Evolutionary conservation across 352 stramenopile species (phyloP).

Genomic region (Phytophthora macrochlamydospora): DNA sequence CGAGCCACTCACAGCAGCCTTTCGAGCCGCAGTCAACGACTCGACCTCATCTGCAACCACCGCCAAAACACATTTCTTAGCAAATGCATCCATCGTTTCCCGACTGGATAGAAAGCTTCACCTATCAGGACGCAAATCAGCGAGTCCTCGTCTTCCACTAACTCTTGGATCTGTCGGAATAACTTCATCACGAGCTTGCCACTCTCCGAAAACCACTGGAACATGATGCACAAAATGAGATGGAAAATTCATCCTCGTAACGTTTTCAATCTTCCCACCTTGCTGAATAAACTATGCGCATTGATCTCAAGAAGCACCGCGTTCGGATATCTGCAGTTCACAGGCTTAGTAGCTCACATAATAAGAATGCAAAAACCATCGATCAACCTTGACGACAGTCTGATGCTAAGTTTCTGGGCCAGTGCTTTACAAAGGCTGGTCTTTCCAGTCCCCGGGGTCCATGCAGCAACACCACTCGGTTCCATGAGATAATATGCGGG

Average conservation of each 20-base stretch:
- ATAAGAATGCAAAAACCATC: background rate
- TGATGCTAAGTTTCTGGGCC: slow-evolving; percentile 93
- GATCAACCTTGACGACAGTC: slow-evolving; percentile 66
- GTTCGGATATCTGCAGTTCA: slow-evolving; percentile 50
- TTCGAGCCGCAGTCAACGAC: slow-evolving; percentile 86
- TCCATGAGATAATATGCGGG: slow-evolving; percentile 90
- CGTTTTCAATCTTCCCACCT: slow-evolving; percentile 29
- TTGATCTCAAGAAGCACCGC: slow-evolving; percentile 92
- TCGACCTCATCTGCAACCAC: slow-evolving; percentile 89
- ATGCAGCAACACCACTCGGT: slow-evolving; percentile 92
- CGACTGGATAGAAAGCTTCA: slow-evolving; percentile 9
- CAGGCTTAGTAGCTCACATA: no score
- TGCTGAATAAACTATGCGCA: slow-evolving; percentile 93
- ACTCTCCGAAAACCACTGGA: slow-evolving; percentile 94
- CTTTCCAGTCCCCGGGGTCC: slow-evolving; percentile 94
- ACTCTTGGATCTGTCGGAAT: slow-evolving; percentile 91
- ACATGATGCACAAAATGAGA: background rate
- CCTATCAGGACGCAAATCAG: slow-evolving; percentile 92
- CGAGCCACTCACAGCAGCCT: slow-evolving; percentile 62
- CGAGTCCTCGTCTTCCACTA: slow-evolving; percentile 88
- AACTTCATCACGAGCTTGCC: slow-evolving; percentile 94
- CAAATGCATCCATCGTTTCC: background rate
- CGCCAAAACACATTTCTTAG: background rate
- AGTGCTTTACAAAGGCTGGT: slow-evolving; percentile 93
- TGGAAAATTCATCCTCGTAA: background rate